phyloP scores from a whole-genome alignment of 2,329 filamentous ascomycete species.

The Sclerotinia glacialis region DNA sequence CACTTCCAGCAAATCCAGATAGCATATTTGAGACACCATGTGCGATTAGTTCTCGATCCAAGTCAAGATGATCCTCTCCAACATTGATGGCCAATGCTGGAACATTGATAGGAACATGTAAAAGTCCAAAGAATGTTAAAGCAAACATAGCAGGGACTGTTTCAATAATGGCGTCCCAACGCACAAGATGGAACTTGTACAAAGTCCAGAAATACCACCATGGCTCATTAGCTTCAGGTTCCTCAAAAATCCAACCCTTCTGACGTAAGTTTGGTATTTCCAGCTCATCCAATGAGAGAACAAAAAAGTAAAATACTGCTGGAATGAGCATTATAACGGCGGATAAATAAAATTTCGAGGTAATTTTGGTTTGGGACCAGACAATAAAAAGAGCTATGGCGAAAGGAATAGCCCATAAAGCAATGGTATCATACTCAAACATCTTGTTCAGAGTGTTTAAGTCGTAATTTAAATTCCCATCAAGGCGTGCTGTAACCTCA shows the following conservation, averaged over 20 bases:
- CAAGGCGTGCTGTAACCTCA: conserved; percentile 85
- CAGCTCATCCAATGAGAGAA: conserved; percentile 65
- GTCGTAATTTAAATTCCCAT: conserved; percentile 81
- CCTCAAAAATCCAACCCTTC: conserved; percentile 87
- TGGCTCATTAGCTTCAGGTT: conserved; percentile 78
- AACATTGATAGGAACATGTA: conserved; percentile 97
- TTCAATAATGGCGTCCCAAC: conserved; percentile 79
- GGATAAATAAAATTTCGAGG: conserved; percentile 82
- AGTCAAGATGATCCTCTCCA: conserved; percentile 86
- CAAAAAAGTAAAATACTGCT: conserved; percentile 73
- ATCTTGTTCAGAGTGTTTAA: conserved; percentile 72
- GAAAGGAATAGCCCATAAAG: conserved; percentile 81
- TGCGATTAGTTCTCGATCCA: conserved; percentile 86
- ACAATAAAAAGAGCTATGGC: conserved; percentile 73
- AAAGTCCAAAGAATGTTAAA: conserved; percentile 92
- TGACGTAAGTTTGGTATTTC: conserved; percentile 65
- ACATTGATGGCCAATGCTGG: conserved; percentile 87
- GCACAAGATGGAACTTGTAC: conserved; percentile 78
- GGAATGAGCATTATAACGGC: conserved; percentile 80
- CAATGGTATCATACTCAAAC: conserved; percentile 68
- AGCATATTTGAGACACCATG: conserved; percentile 92
- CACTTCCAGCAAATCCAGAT: conserved; percentile 82
- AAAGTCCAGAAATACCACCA: conserved; percentile 99
- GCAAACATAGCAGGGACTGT: conserved; percentile 94
- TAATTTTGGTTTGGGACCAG: conserved; percentile 69